A percentile compares a stretch with the other conserved stretches of the same genome.
Evolutionary conservation across 805 yeast genomes (phyloP).

Genomic region (Teunomyces atbi): DNA sequence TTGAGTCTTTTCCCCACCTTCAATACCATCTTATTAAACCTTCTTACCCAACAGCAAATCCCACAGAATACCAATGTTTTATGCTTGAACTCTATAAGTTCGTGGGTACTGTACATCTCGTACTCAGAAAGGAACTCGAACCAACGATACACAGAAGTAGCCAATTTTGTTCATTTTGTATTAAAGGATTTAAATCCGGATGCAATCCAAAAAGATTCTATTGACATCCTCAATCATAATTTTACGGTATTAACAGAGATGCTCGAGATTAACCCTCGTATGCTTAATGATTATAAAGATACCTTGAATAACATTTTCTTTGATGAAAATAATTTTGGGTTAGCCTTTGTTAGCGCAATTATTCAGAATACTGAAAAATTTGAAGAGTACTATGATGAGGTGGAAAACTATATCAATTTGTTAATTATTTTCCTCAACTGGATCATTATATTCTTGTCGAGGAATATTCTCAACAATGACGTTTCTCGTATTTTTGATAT

Average conservation of each 20-base stretch:
- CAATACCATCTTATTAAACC: conserved; percentile 14
- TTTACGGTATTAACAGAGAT: conserved; percentile 42
- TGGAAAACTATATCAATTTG: conserved; percentile 44
- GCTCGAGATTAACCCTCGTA: conserved; percentile 44
- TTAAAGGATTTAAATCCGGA: conserved; percentile 5
- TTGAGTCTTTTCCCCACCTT: conserved; percentile 28
- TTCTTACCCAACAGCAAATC: background rate
- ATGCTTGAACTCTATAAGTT: conserved; percentile 26
- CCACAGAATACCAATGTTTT: conserved; percentile 6
- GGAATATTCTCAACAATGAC: conserved; percentile 33
- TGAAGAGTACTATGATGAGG: conserved; percentile 31
- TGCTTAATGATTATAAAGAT: conserved; percentile 32
- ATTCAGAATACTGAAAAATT: conserved; percentile 27
- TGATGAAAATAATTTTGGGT: conserved; percentile 43
- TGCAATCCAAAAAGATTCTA: background rate
- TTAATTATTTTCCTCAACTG: conserved; percentile 46
- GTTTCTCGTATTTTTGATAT: conserved; percentile 45
- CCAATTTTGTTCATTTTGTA: conserved; percentile 10
- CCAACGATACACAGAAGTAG: conserved; percentile 21
- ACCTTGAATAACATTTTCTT: conserved; percentile 37
- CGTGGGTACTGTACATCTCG: conserved; percentile 40
- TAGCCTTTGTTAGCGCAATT: conserved; percentile 31
- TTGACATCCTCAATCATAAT: conserved; percentile 16
- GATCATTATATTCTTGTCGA: conserved; percentile 44
- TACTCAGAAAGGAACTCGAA: conserved; percentile 34